A percentile compares a stretch with the other conserved stretches of the same genome.
These are phyloP conservation scores for Globisporangium echinulatum DNA, from an alignment of 352 stramenopile species.

Conservation along the genomic window DNA sequence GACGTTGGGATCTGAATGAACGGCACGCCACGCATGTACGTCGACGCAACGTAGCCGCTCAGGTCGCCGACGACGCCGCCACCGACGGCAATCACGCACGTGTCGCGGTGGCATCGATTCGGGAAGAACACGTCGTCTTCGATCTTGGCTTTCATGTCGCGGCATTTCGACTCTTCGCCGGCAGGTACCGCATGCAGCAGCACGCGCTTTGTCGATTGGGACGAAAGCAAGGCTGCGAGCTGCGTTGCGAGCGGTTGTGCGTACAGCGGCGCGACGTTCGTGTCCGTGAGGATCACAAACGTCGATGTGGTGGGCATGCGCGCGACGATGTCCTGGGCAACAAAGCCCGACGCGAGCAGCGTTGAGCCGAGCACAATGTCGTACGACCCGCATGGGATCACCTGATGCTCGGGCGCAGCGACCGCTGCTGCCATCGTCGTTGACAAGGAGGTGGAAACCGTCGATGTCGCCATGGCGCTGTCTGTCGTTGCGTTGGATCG, in stretches of 20 bases:
- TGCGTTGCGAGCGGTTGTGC: slow-evolving; percentile 50
- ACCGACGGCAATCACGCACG: slow-evolving; percentile 85
- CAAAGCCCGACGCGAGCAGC: slow-evolving; percentile 54
- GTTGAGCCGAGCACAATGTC: slow-evolving; percentile 71
- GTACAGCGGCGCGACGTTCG: slow-evolving; percentile 73
- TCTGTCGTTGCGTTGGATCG: slow-evolving; percentile 4
- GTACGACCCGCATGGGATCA: slow-evolving; percentile 74
- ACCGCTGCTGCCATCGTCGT: not conserved
- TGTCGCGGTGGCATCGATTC: slow-evolving; percentile 79
- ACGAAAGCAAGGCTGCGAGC: slow-evolving; percentile 29
- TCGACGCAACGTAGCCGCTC: slow-evolving; percentile 95
- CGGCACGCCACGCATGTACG: slow-evolving; percentile 92
- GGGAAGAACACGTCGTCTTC: slow-evolving; percentile 79
- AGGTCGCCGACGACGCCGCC: slow-evolving; percentile 98
- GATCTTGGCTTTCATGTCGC: slow-evolving; percentile 72
- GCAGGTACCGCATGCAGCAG: slow-evolving; percentile 54
- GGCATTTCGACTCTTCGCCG: slow-evolving; percentile 73
- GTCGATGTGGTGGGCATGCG: slow-evolving; percentile 51
- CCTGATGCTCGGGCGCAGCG: slow-evolving; percentile 16
- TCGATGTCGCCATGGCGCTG: not conserved
- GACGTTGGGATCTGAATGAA: slow-evolving; percentile 94
- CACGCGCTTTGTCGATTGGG: slow-evolving; percentile 36
- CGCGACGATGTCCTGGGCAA: slow-evolving; percentile 56
- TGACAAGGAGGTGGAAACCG: not conserved
- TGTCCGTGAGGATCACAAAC: slow-evolving; percentile 78